Evolutionary conservation across 495 filamentous ascomycete species (phyloP), one percentile per base, ranked within the genome.

Genomic region (Aspergillus carlsbadensis): DNA sequence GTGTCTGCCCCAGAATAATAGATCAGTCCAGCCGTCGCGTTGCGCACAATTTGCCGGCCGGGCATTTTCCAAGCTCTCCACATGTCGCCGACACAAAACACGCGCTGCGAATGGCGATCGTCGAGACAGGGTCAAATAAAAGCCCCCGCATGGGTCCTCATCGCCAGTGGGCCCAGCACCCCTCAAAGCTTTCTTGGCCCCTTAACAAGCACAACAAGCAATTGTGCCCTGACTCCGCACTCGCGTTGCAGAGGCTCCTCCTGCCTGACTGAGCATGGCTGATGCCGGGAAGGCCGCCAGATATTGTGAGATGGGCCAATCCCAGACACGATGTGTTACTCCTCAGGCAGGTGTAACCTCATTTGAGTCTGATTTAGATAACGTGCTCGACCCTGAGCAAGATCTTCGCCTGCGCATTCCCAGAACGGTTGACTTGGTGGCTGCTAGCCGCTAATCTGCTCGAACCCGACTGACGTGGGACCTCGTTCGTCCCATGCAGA

Each of bases 181-280:
- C 37, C 15, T 21, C n/a, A 42, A 48, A 62, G 33, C 34, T 48
- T 57, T 49, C 35, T 43, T 43, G 26, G 37, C 33, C 37, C 52
- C 18, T 33, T 34, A 54, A 52, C 56, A 58, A 58, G 56, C 56
- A 46, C 52, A 33, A 41, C 52, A 44, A 56, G 46, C 57, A 52
- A 33, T 21, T 54, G 37, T 21, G 3, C 18, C n/a, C 11, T 36
- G 15, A 15, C 39, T 54, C 40, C 26, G 40, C 41, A 43, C 24
- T 35, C 1, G 51, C 10, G 15, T 45, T 13, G 26, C 40, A 18
- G 34, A 54, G 24, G 47, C 29, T 5, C 22, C 29, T 20, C n/a
- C 11, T 56, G 43, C 17, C 44, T 24, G 41, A 26, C 17, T 24
- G 6, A n/a, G 36, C 8, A 22, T n/a, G 20, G 20, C 40, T 44